Evolutionary conservation across 768 basidiomycete genomes (phyloP).

Genomic region (Pulveroboletus sp.): DNA sequence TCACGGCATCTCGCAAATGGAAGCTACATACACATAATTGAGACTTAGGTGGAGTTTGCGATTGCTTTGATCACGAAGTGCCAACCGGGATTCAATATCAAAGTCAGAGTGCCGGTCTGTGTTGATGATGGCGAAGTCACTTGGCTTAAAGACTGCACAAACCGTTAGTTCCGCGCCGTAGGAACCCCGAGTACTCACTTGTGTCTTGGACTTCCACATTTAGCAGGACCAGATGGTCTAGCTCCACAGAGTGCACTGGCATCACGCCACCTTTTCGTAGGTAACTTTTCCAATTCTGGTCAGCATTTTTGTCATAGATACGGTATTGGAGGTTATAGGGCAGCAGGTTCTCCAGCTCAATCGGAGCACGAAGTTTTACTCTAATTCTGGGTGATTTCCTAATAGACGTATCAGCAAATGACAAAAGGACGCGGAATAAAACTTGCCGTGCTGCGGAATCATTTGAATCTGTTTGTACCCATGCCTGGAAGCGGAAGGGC

Average conservation of each 20-base stretch:
- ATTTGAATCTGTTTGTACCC: slow-evolving; percentile 68
- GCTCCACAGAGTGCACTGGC: slow-evolving; percentile 94
- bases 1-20: background rate
- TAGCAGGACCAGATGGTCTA: slow-evolving; percentile 82
- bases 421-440: background rate
- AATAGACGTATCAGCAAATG: slow-evolving; percentile 7
- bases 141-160: slow-evolving; percentile 75
- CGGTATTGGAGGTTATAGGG: slow-evolving; percentile 94
- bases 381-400: slow-evolving; percentile 85
- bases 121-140: slow-evolving; percentile 97
- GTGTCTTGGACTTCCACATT: slow-evolving; percentile 92
- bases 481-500: slow-evolving; percentile 92
- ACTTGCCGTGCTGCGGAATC: slow-evolving; percentile 54
- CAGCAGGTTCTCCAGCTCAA: slow-evolving; percentile 92
- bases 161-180: background rate
- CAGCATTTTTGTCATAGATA: slow-evolving; percentile 93
- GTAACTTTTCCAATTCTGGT: slow-evolving; percentile 93
- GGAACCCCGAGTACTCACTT: slow-evolving; percentile 39
- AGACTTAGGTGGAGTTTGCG: slow-evolving; percentile 76
- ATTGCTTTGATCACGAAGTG: slow-evolving; percentile 65
- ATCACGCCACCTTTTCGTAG: slow-evolving; percentile 89
- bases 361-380: slow-evolving; percentile 83
- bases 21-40: slow-evolving; percentile 79
- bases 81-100: slow-evolving; percentile 68
- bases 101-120: slow-evolving; percentile 89